Conservation (phyloP, 2,329 filamentous ascomycete genomes). For the Colletotrichum lupini region DNA sequence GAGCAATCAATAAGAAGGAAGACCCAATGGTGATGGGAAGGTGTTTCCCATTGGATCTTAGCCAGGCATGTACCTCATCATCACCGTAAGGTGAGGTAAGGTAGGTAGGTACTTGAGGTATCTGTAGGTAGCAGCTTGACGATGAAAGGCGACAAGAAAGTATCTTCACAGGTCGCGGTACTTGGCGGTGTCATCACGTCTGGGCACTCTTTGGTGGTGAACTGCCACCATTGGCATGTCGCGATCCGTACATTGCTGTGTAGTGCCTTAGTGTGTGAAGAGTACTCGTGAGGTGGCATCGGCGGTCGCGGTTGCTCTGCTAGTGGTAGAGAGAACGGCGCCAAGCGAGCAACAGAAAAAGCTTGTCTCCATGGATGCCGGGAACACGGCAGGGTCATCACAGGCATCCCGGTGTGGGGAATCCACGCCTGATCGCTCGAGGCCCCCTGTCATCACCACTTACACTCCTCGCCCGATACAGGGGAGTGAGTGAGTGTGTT, state of each 20-base stretch:
- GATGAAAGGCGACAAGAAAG: background rate
- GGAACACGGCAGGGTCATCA: constrained; percentile 33
- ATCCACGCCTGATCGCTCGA: background rate
- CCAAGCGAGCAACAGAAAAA: constrained; percentile 26
- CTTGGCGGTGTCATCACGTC: constrained; percentile 1
- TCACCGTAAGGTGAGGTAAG: too few relatives aligned
- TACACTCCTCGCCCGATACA: background rate
- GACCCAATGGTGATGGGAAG: background rate
- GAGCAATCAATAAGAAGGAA: background rate
- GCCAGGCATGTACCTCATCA: too few relatives aligned
- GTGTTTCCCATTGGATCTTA: too few relatives aligned
- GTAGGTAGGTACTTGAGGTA: too few relatives aligned
- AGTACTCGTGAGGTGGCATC: constrained; percentile 9
- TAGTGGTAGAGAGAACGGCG: constrained; percentile 25
- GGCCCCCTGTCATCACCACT: background rate
- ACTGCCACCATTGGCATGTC: background rate
- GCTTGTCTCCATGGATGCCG: constrained; percentile 36
- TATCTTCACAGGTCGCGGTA: background rate
- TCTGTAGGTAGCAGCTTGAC: background rate
- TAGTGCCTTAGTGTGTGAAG: too few relatives aligned
- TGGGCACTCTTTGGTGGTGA: background rate
- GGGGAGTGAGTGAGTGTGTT: background rate
- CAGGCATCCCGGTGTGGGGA: constrained; percentile 18
- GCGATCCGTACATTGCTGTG: background rate
- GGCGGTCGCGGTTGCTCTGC: constrained; percentile 13